Evolutionary conservation across 257 asterid genomes (phyloP), one percentile per base, ranked within the genome.

Genomic region (Plectranthus barbatus): DNA sequence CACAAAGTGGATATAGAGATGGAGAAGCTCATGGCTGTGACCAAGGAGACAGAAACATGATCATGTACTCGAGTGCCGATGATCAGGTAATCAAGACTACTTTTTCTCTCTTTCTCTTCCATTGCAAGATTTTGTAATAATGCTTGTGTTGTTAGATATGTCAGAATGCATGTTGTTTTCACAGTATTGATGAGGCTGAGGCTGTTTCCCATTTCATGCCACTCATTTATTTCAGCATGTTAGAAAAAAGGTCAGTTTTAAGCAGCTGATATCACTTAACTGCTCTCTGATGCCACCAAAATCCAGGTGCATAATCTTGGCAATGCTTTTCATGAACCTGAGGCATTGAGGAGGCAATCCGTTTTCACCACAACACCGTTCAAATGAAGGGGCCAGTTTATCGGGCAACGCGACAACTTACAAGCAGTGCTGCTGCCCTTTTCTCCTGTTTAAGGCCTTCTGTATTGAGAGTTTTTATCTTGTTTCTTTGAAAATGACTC

Each of bases 1-100:
- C 95, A 44, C 81, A 74, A 59, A 45, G 74, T 53, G 75, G 68
- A 34, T 51, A 68, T 49, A 81, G 66, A 49, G 79, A 69, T 46
- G 80, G 17, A 39, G 81, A 68, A 70, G 78, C 41, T 20, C 41
- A 67, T 69, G 69, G 77, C 69, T 29, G 17, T 46, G 60, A 61
- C 42, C 77, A 62, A 45, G 79, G 73, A 39, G 71, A 65, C 68
- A 68, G 40, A 72, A 65, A 70, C 51, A 61, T 73, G 70, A 57
- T 29, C 36, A 42, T 20, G 57, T 61, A 62, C 34, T 50, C 72
- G 10, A 26, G 36, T 46, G 66, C 60, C 5, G 31, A 3, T 34
- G 53, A 49, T 55, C 47, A 77, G 68, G 71, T 13, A 37, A 9
- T 9, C 44, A 37, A 0, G 13, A 8, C 13, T 51, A 55, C 55